Evolutionary conservation across 345 rosid genomes (phyloP).

Genomic region (Salix purpurea): DNA sequence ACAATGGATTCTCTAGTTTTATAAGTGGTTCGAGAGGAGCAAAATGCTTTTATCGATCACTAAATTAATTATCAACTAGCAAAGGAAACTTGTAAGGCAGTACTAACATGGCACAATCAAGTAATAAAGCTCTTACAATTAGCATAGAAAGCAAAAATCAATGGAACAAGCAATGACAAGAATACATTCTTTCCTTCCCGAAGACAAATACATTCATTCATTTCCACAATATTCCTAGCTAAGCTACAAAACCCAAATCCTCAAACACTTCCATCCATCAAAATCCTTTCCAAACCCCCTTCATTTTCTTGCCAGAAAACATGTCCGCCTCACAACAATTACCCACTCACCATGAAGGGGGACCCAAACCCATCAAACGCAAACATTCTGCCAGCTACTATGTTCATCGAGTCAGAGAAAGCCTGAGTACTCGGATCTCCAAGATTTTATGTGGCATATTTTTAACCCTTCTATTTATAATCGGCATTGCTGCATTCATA

Average conservation of each 20-base stretch:
- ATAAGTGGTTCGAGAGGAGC: background rate
- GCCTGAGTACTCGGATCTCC: slow-evolving; percentile 55
- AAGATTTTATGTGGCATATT: slow-evolving; percentile 54
- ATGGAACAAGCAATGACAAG: background rate
- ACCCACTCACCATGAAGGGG: background rate
- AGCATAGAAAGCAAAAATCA: background rate
- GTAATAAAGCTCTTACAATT: background rate
- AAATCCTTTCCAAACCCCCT: background rate
- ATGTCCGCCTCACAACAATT: slow-evolving; percentile 1
- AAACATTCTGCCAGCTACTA: slow-evolving; percentile 41
- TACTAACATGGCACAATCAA: background rate
- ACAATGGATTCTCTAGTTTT: background rate
- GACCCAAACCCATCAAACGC: slow-evolving; percentile 17
- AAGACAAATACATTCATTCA: background rate
- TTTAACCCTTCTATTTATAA: slow-evolving; percentile 45
- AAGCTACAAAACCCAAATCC: background rate
- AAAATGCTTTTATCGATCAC: too few relatives aligned
- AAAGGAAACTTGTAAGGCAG: background rate
- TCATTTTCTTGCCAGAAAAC: background rate
- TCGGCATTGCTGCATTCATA: slow-evolving; percentile 50
- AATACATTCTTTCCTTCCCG: slow-evolving; percentile 17
- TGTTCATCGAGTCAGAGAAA: slow-evolving; percentile 55
- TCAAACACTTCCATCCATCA: background rate
- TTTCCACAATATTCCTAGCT: background rate
- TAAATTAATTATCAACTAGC: background rate